These are phyloP conservation scores for Colletotrichum chlorophyti DNA, from an alignment of 2,329 filamentous ascomycete genomes.

Conservation along the genomic window DNA sequence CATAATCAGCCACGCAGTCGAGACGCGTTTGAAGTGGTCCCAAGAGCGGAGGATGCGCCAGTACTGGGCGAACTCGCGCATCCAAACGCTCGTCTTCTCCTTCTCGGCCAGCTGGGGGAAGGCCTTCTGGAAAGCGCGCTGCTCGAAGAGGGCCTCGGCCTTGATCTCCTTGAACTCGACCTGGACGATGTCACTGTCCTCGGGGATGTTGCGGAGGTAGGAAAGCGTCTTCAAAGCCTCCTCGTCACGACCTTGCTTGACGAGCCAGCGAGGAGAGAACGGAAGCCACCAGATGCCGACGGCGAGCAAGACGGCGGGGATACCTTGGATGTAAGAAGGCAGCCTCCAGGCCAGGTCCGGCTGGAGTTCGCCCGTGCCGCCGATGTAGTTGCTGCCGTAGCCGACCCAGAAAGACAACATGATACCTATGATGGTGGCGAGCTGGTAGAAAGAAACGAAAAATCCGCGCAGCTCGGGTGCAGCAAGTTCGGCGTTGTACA, in stretches of 20 bases:
- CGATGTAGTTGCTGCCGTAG: slow-evolving; percentile 55
- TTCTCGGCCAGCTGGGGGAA: slow-evolving; percentile 52
- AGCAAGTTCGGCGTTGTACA: slow-evolving; percentile 60
- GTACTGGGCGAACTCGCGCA: slow-evolving; percentile 57
- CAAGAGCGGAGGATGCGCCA: slow-evolving; percentile 51
- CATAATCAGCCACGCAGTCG: slow-evolving; percentile 51
- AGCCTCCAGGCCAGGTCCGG: slow-evolving; percentile 51
- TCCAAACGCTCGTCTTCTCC: slow-evolving; percentile 46
- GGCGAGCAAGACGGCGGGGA: slow-evolving; percentile 43
- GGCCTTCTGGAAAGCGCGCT: slow-evolving; percentile 47
- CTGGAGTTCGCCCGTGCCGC: slow-evolving; percentile 49
- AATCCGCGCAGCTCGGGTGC: slow-evolving; percentile 72
- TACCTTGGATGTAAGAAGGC: slow-evolving; percentile 51
- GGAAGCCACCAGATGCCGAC: slow-evolving; percentile 46
- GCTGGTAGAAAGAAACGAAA: slow-evolving; percentile 69
- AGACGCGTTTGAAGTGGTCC: slow-evolving; percentile 57
- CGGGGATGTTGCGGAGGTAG: slow-evolving; percentile 65
- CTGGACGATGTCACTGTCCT: slow-evolving; percentile 66
- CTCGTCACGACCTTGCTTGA: slow-evolving; percentile 41
- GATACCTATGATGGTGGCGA: slow-evolving; percentile 66
- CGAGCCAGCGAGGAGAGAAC: slow-evolving; percentile 47
- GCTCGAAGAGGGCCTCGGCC: slow-evolving; percentile 50
- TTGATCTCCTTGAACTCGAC: slow-evolving; percentile 51
- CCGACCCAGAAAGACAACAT: slow-evolving; percentile 57
- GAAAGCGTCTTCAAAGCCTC: slow-evolving; percentile 54